Conservation (phyloP, 371 early-diverging fungal species). For the Cokeromyces recurvatus region DNA sequence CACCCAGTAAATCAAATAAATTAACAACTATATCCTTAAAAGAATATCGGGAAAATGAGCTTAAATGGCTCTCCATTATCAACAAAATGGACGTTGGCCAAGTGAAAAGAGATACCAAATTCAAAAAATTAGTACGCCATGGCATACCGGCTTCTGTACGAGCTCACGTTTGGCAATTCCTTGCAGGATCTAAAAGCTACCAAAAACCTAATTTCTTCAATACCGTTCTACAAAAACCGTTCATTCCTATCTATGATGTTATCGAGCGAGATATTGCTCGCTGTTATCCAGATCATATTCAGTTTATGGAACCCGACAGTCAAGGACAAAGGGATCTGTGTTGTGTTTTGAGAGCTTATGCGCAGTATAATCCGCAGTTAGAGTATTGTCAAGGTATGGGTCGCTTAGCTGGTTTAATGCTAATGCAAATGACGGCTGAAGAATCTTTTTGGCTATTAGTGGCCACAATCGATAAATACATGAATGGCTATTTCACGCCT, state of each 20-base stretch:
- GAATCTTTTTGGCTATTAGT: slow-evolving; percentile 89
- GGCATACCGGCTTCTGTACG: slow-evolving; percentile 77
- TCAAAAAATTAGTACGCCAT: slow-evolving; percentile 64
- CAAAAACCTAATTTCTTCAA: slow-evolving; percentile 28
- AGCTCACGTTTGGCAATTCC: slow-evolving; percentile 67
- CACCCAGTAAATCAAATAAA: slow-evolving; percentile 15
- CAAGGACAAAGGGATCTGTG: slow-evolving; percentile 70
- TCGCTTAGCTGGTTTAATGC: slow-evolving; percentile 83
- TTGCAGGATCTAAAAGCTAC: slow-evolving; percentile 51
- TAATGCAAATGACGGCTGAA: slow-evolving; percentile 84
- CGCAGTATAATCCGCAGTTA: slow-evolving; percentile 81
- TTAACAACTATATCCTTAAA: slow-evolving; percentile 32
- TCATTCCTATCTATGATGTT: slow-evolving; percentile 51
- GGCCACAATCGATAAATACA: slow-evolving; percentile 67
- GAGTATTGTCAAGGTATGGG: slow-evolving; percentile 98
- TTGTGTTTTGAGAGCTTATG: slow-evolving; percentile 79
- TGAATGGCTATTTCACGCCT: slow-evolving; percentile 78
- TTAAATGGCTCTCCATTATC: slow-evolving; percentile 47
- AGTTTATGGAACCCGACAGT: slow-evolving; percentile 64
- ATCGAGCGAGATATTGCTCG: slow-evolving; percentile 84
- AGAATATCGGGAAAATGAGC: slow-evolving; percentile 46
- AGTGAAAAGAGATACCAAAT: slow-evolving; percentile 45
- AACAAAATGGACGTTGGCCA: slow-evolving; percentile 40
- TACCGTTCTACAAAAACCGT: slow-evolving; percentile 12
- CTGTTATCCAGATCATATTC: slow-evolving; percentile 83